These are phyloP conservation scores for Oemleria cerasiformis DNA, from an alignment of 306 rosid species.

Conservation along the genomic window DNA sequence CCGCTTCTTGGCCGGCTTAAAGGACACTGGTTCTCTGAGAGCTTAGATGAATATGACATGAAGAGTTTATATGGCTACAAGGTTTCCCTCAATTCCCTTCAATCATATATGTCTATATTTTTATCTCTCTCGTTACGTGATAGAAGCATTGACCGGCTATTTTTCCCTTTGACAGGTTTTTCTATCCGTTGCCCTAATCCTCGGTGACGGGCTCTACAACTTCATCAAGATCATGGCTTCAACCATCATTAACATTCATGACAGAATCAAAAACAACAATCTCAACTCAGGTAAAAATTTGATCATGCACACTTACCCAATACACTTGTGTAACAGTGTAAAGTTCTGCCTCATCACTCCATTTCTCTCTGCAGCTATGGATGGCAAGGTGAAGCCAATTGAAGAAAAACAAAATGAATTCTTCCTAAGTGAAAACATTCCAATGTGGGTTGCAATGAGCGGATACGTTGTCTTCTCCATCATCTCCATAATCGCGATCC, in stretches of 20 bases:
- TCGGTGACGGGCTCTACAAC: constrained; percentile 82
- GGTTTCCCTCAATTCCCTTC: constrained; percentile 29
- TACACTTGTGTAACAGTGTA: neutral
- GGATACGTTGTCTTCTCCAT: constrained; percentile 36
- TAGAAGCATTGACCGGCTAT: neutral
- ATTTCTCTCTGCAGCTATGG: constrained; percentile 28
- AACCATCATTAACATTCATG: constrained; percentile 37
- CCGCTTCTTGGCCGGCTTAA: constrained; percentile 60
- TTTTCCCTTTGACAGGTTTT: constrained; percentile 45
- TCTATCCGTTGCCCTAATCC: constrained; percentile 69
- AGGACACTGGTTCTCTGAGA: constrained; percentile 75
- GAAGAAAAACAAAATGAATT: constrained; percentile 45
- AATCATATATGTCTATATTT: neutral
- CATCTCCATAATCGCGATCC: constrained; percentile 54
- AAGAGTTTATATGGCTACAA: constrained; percentile 90
- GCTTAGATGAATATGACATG: constrained; percentile 73
- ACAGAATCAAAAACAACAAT: constrained; percentile 31
- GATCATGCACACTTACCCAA: no score
- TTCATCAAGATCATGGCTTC: constrained; percentile 60
- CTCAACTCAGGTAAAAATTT: constrained; percentile 21
- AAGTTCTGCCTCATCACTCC: neutral
- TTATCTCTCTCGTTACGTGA: neutral
- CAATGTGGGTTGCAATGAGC: constrained; percentile 44
- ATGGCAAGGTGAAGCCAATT: constrained; percentile 21
- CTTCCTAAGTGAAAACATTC: constrained; percentile 67